phyloP scores from a whole-genome alignment of 2,329 filamentous ascomycete species.

The Didymella exigua region DNA sequence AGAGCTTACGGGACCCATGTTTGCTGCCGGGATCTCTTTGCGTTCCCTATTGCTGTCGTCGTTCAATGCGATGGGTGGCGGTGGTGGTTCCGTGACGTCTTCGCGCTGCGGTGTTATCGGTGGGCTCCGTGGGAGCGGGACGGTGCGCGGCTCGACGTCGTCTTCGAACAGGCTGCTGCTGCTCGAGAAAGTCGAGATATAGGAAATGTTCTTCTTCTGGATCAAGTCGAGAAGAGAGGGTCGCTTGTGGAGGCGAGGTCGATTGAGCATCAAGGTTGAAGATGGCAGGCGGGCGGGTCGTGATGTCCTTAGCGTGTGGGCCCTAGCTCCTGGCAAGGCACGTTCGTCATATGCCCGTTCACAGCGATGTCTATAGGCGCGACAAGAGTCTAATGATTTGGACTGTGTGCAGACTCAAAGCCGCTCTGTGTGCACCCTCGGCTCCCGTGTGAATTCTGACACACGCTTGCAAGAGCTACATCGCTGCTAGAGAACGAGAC shows the following conservation, averaged over 20 bases:
- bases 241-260: conserved; percentile 63
- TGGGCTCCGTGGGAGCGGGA: conserved; percentile 47
- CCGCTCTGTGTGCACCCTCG: neutral
- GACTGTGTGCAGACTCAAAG: neutral
- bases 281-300: conserved; percentile 23
- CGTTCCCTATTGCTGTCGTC: conserved; percentile 24
- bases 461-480: conserved; percentile 13
- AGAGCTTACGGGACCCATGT: conserved; percentile 49
- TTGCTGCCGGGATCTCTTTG: conserved; percentile 23
- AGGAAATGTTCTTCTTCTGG: conserved; percentile 55
- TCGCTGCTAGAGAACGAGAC: conserved; percentile 7
- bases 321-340: conserved; percentile 9
- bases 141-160: conserved; percentile 36
- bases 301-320: conserved; percentile 11
- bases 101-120: conserved; percentile 38
- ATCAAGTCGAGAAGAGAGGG: conserved; percentile 69
- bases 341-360: conserved; percentile 14
- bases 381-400: neutral
- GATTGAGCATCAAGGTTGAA: conserved; percentile 57
- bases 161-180: conserved; percentile 28
- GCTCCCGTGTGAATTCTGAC: conserved; percentile 3
- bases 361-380: neutral
- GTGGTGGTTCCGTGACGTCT: conserved; percentile 29
- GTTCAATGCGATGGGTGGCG: conserved; percentile 32
- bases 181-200: conserved; percentile 48